Evolutionary conservation across 2,329 filamentous ascomycete species (phyloP).

Genomic region (Hypocrella siamensis): DNA sequence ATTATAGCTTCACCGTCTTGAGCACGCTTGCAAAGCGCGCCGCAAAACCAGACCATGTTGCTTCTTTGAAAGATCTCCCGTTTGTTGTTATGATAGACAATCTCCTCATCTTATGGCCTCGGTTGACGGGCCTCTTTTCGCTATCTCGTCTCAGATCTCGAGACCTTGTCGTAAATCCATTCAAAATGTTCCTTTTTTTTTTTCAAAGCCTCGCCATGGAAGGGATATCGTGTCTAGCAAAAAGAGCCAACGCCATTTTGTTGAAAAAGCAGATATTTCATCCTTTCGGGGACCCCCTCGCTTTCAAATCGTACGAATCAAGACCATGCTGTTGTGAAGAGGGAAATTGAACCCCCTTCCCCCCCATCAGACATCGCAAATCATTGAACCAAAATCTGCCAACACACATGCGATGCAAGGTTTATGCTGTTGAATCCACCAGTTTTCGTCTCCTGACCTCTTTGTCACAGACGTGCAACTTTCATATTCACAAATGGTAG

Average conservation of each 20-base stretch:
- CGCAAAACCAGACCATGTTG: too few species aligned
- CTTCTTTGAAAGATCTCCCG: neutral
- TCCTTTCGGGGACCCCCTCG: too few species aligned
- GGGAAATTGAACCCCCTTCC: too few species aligned
- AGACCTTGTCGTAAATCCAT: conserved; percentile 1
- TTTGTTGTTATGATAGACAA: conserved; percentile 2
- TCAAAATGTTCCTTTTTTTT: conserved; percentile 8
- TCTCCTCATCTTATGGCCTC: conserved; percentile 16
- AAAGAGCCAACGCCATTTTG: conserved; percentile 22
- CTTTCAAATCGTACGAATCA: too few species aligned
- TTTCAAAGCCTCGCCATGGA: conserved; percentile 12
- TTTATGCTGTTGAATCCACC: conserved; percentile 29
- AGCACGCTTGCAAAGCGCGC: too few species aligned
- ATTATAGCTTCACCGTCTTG: too few species aligned
- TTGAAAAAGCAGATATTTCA: conserved; percentile 24
- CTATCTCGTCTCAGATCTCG: conserved; percentile 3
- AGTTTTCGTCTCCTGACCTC: conserved; percentile 21
- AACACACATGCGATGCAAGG: conserved; percentile 22
- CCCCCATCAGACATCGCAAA: conserved; percentile 7
- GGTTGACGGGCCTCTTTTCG: conserved; percentile 25
- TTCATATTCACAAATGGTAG: conserved; percentile 19
- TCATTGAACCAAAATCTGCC: conserved; percentile 11
- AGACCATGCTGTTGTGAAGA: too few species aligned
- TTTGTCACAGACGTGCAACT: conserved; percentile 15
- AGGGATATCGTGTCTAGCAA: conserved; percentile 19